These are phyloP conservation scores for Lactifluus rugatus DNA, from an alignment of 768 basidiomycete genomes.

Conservation along the genomic window DNA sequence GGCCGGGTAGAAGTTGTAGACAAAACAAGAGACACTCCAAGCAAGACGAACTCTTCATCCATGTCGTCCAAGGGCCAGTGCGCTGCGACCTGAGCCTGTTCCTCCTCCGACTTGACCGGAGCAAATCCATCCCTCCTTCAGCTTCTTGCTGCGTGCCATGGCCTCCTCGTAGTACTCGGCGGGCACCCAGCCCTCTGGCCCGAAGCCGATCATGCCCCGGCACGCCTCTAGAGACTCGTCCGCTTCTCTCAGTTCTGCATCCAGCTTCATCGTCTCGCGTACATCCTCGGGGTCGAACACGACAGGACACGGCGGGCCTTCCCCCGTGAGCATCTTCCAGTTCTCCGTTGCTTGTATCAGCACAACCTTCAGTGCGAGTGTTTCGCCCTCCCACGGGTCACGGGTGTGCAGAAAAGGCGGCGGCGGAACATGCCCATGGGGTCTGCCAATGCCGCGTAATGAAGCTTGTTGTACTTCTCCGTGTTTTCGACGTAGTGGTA, in stretches of 20 bases:
- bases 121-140: too few relatives aligned
- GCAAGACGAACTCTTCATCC: too few relatives aligned
- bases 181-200: not conserved
- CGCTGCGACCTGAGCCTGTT: too few relatives aligned
- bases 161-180: too few relatives aligned
- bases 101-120: too few relatives aligned
- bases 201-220: not conserved
- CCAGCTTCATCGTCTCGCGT: constrained; percentile 33
- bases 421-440: constrained; percentile 24
- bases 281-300: constrained; percentile 38
- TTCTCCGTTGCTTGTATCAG: constrained; percentile 36
- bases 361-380: constrained; percentile 35
- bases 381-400: constrained; percentile 39
- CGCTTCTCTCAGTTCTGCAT: not conserved
- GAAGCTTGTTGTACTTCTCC: constrained; percentile 32
- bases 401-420: constrained; percentile 38
- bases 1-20: too few relatives aligned
- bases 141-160: too few relatives aligned
- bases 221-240: not conserved
- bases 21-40: too few relatives aligned
- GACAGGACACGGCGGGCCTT: constrained; percentile 35
- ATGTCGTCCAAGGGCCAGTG: too few relatives aligned
- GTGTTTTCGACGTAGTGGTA: constrained; percentile 40
- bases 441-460: not conserved
- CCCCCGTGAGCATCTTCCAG: constrained; percentile 35